Evolutionary conservation across 768 basidiomycete genomes (phyloP).

Genomic region (Russula foetens): DNA sequence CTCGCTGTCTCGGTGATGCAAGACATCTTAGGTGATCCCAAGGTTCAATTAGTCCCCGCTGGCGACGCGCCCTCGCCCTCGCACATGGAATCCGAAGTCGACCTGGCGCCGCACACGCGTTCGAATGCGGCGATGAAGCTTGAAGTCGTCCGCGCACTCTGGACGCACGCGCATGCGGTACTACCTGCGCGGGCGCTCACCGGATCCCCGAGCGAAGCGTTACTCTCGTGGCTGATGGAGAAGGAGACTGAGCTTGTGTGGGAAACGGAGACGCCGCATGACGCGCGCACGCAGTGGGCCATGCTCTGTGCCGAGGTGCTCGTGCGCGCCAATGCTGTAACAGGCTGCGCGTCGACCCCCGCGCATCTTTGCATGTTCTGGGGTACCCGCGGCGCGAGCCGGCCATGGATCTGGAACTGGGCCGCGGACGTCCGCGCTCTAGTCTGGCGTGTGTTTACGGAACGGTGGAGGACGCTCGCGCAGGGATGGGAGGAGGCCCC

Average conservation of each 20-base stretch:
- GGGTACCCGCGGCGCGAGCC: constrained; percentile 22
- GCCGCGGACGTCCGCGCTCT: constrained; percentile 37
- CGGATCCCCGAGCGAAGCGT: constrained; percentile 33
- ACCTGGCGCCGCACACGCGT: constrained; percentile 20
- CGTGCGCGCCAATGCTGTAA: constrained; percentile 37
- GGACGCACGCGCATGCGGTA: constrained; percentile 37
- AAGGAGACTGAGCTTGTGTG: constrained; percentile 39
- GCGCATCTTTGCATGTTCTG: constrained; percentile 33
- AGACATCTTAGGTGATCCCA: constrained; percentile 13
- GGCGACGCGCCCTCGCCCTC: background rate
- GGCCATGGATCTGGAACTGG: constrained; percentile 27
- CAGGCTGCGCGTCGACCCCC: constrained; percentile 30
- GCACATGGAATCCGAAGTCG: background rate
- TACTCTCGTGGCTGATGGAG: constrained; percentile 44
- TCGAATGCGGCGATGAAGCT: constrained; percentile 48
- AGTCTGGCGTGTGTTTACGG: constrained; percentile 51
- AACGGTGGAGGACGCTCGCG: constrained; percentile 43
- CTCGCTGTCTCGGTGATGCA: constrained; percentile 9
- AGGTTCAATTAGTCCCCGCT: constrained; percentile 15
- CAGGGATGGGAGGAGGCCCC: constrained; percentile 46
- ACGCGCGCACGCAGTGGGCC: constrained; percentile 51
- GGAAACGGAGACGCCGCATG: constrained; percentile 35
- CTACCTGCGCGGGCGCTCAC: constrained; percentile 38
- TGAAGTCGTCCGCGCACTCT: constrained; percentile 49
- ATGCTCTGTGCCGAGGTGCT: constrained; percentile 48